Conservation (phyloP, 2,329 filamentous ascomycete genomes). For the Aspergillus terreus region DNA sequence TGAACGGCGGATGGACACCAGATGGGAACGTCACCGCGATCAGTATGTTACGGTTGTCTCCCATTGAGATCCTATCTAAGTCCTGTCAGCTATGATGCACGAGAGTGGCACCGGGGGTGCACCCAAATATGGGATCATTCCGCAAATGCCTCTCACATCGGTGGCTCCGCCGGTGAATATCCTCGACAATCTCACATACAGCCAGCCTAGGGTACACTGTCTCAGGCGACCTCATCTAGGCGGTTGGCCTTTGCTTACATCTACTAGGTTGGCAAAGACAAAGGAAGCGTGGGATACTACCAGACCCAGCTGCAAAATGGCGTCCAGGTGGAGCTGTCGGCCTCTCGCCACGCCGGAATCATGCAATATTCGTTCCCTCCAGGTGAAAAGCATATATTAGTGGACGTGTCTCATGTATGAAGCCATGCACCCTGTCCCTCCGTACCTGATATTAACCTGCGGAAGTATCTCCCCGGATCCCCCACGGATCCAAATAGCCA, state of each 20-base stretch:
- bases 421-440: neutral
- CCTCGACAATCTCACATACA: conserved; percentile 39
- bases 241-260: neutral
- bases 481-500: conserved; percentile 37
- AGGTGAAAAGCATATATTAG: conserved; percentile 56
- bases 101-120: conserved; percentile 47
- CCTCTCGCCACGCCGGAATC: conserved; percentile 59
- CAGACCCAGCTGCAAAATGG: conserved; percentile 56
- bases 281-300: conserved; percentile 62
- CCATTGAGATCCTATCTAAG: neutral
- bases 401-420: conserved; percentile 52
- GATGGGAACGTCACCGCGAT: conserved; percentile 52
- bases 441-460: conserved; percentile 4
- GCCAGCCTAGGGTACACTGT: conserved; percentile 55
- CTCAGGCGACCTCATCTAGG: neutral
- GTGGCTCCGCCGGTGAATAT: conserved; percentile 38
- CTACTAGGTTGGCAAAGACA: conserved; percentile 42
- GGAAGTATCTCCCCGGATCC: conserved; percentile 48
- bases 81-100: conserved; percentile 38
- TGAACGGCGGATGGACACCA: conserved; percentile 44
- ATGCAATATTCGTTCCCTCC: conserved; percentile 61
- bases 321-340: conserved; percentile 62
- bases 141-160: conserved; percentile 35
- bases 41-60: conserved; percentile 12
- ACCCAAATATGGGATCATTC: conserved; percentile 37